Evolutionary conservation across 352 stramenopile genomes (phyloP), one percentile per base, ranked within the genome.

Genomic region (Globisporangium paroecandrum): DNA sequence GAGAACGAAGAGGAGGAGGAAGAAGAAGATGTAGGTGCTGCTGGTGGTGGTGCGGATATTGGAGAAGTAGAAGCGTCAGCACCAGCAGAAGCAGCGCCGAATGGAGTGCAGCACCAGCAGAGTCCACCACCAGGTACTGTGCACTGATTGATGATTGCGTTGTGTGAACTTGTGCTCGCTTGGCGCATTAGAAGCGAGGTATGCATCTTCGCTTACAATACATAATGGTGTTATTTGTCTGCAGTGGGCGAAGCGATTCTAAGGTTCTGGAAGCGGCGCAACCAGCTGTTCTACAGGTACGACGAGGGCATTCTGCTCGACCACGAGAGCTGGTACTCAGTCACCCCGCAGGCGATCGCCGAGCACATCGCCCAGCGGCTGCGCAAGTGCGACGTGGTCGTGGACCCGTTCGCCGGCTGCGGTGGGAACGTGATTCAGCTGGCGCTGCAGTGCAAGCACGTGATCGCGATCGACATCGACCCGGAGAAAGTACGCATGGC

Each of bases 351-450:
- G 78, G 75, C 76, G 8, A 96, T 98, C 57, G 90, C 93, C 18
- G 74, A 89, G 60, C 77, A 98, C 62, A 93, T 97, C 62, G 93
- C 93, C 1, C 69, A 77, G 69, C 89, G 93, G 12, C 81, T 89
- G 36, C 9, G 36, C 20, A 66, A 74, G 20, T 95, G 86, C 62
- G 87, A 95, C 65, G 73, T 97, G 27, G 78, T 98, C 1, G 80
- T 98, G 7, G 94, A 98, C 61, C 84, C 90, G 18, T 98, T 98
- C 68, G 87, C 91, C 20, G 94, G 94, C 4, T 98, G 92, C 61
- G 94, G 94, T 12, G 94, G 94, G 32, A 98, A 98, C 71, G 87
- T 93, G 18, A 97, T 98, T 69, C 93, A 98, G 68, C 83, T 98
- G 53, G 94, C 94, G 15, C 79, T 79, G 65, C 92, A 86, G 9